These are phyloP conservation scores for Penstemon barbatus DNA, from an alignment of 257 asterid species.

Conservation along the genomic window DNA sequence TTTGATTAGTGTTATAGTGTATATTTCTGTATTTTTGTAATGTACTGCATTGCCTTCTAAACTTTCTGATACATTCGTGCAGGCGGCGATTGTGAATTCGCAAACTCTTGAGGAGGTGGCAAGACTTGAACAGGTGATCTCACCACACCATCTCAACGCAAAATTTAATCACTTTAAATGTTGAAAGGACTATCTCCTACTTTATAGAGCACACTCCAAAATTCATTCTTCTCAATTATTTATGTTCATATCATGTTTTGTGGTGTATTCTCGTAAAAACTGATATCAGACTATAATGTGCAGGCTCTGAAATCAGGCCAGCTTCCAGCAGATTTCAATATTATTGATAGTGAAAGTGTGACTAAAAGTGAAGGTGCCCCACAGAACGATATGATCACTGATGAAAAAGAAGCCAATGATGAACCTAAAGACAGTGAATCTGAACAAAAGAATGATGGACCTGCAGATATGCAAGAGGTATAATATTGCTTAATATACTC, in stretches of 20 bases:
- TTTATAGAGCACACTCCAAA: not conserved
- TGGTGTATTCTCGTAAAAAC: too few species aligned
- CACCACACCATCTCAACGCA: conserved; percentile 10
- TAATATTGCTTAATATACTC: too few species aligned
- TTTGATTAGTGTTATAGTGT: not conserved
- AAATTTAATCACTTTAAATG: not conserved
- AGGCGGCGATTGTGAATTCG: conserved; percentile 98
- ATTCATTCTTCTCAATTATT: conserved; percentile 13
- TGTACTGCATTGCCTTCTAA: not conserved
- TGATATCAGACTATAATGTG: conserved; percentile 22
- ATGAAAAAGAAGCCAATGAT: conserved; percentile 20
- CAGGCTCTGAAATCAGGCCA: conserved; percentile 96
- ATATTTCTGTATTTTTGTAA: too few species aligned
- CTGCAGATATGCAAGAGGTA: conserved; percentile 22
- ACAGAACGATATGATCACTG: conserved; percentile 17
- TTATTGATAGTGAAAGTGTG: conserved; percentile 41
- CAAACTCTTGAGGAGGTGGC: conserved; percentile 99
- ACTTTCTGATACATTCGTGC: conserved; percentile 36
- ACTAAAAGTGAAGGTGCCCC: conserved; percentile 42
- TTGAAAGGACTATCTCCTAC: not conserved
- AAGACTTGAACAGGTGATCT: conserved; percentile 92
- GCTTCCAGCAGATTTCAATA: conserved; percentile 81
- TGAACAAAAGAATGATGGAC: conserved; percentile 16
- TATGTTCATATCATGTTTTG: not conserved
- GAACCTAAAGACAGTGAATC: conserved; percentile 5